Evolutionary conservation across 331 rosid genomes (phyloP), one percentile per base, ranked within the genome.

Genomic region (Prunus yedoensis): DNA sequence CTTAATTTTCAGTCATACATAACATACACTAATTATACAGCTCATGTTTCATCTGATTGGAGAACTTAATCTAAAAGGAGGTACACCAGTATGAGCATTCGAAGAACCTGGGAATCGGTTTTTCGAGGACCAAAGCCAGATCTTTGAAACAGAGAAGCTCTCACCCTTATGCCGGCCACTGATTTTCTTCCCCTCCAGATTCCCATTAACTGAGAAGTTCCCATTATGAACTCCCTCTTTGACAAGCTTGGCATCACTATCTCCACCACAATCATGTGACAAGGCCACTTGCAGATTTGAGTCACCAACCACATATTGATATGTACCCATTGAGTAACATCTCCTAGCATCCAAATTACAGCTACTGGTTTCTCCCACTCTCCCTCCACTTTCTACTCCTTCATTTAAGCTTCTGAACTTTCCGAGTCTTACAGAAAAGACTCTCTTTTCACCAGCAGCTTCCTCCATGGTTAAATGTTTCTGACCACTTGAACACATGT

Each of bases 321-420:
- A 94, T 43, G 97, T 80, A 11, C 97, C 97, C 98, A 94, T 94
- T 10, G 98, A 94, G 74, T 86, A 94, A 73, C 97, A 94, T 74
- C 98, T 90, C 74, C 97, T 87, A 18, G 74, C 93, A 68, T 88
- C 86, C 78, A 91, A 78, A 43, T 81, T 77, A 67, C 82, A 25
- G 35, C 89, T 74, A 70, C 91, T 81, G 23, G 78, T 69, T 59
- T 79, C 87, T 59, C 61, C 85, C 38, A 71, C 70, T 68, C 63
- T 57, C 41, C 23, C 83, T 25, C 68, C 78, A 66, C 73, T 46
- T 46, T 49, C 86, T 43, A 32, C 47, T 2, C 69, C 93, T 49
- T 58, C 74, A 53, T 74, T 70, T 9, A 78, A 35, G 71, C 71
- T 90, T 66, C 85, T 89, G 74, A 91, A 87, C 75, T 90, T 91